Conservation (phyloP, 75 land plant genomes). For the Selaginella moellendorffii region DNA sequence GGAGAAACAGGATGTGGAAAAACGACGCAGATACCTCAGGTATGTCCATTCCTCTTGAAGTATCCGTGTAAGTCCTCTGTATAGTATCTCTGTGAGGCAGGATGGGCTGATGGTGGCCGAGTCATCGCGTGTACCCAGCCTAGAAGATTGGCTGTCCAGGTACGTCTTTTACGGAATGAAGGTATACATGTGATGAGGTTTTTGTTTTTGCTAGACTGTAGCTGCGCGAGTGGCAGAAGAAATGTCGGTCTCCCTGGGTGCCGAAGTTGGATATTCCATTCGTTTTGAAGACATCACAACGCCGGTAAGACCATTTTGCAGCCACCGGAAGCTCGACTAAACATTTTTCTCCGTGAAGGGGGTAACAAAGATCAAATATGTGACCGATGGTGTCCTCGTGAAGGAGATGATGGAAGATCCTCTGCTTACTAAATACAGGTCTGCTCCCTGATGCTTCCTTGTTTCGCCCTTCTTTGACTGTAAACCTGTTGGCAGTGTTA, state of each 20-base stretch:
- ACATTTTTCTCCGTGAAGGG: no score
- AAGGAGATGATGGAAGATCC: conserved; percentile 99
- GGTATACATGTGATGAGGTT: not conserved
- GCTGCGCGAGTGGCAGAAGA: conserved; percentile 94
- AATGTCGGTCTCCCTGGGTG: conserved; percentile 79
- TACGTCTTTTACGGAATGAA: not conserved
- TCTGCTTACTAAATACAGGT: conserved; percentile 77
- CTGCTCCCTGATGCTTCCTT: no score
- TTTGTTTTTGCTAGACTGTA: conserved; percentile 40
- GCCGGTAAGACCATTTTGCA: conserved; percentile 37
- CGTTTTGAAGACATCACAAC: conserved; percentile 84
- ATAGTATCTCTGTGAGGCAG: conserved; percentile 71
- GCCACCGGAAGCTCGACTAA: no score
- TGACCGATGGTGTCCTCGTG: conserved; percentile 90
- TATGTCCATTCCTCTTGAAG: conserved; percentile 10
- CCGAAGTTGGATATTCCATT: conserved; percentile 94
- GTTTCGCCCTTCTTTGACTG: no score
- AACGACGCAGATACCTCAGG: conserved; percentile 95
- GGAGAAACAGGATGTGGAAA: conserved; percentile 97
- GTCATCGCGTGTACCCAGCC: conserved; percentile 93
- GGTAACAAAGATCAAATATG: conserved; percentile 62
- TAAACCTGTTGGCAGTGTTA: conserved; percentile 73
- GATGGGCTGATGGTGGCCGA: conserved; percentile 93
- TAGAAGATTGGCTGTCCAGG: conserved; percentile 86
- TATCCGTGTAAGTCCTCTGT: not conserved